Percentiles rank a stretch among this genome's conserved stretches.
phyloP scores from a whole-genome alignment of 225 moss, liverwort and hornwort species.

The Bryum argenteum region DNA sequence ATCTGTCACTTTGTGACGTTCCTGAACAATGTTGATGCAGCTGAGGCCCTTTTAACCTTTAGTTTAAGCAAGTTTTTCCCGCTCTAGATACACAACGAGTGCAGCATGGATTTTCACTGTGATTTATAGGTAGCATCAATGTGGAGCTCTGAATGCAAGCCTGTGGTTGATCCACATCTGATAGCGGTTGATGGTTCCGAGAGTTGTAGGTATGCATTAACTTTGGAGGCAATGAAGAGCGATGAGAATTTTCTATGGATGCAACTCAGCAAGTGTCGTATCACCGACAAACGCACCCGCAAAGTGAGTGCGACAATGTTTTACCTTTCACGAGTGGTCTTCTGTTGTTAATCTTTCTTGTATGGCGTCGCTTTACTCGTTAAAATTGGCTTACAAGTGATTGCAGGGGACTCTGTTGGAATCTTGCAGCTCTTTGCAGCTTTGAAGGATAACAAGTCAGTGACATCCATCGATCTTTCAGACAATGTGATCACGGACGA shows the following conservation, averaged over 20 bases:
- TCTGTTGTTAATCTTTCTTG: conserved; percentile 15
- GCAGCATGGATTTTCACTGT: conserved; percentile 10
- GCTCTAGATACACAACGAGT: conserved; percentile 2
- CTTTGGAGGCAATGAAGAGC: conserved; percentile 73
- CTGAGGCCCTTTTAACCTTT: conserved; percentile 15
- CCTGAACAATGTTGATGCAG: neutral
- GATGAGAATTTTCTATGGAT: conserved; percentile 80
- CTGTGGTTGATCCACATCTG: neutral
- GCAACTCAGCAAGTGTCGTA: conserved; percentile 83
- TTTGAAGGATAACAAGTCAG: conserved; percentile 67
- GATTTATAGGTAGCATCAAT: conserved; percentile 3
- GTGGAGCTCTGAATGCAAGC: conserved; percentile 2
- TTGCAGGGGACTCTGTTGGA: conserved; percentile 53
- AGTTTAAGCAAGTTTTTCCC: neutral
- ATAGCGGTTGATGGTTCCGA: conserved; percentile 13
- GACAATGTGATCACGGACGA: conserved; percentile 87
- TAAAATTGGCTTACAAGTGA: conserved; percentile 44
- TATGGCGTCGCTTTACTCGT: conserved; percentile 17
- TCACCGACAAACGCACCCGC: conserved; percentile 77
- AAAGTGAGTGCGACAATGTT: conserved; percentile 57
- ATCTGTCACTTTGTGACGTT: neutral
- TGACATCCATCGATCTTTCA: conserved; percentile 88
- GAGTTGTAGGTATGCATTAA: conserved; percentile 64
- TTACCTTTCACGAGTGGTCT: conserved; percentile 2
- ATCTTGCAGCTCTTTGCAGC: conserved; percentile 79